Conservation (phyloP, 768 basidiomycete genomes). For the Crassisporium funariophilum region DNA sequence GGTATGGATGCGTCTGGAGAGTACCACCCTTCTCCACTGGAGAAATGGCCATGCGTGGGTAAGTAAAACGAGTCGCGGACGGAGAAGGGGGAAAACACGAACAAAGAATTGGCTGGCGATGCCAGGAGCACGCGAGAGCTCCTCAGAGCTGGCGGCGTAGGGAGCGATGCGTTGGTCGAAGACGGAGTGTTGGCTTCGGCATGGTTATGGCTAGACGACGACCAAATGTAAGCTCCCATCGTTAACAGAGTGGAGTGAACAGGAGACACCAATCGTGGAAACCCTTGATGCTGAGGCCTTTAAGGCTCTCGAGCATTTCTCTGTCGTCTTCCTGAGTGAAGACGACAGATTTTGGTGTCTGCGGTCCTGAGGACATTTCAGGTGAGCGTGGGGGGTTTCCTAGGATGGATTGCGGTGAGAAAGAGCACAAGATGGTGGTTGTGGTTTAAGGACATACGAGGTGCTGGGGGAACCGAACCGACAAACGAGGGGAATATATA, state of each 20-base stretch:
- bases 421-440: conserved; percentile 1
- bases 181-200: conserved; percentile 25
- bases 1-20: conserved; percentile 26
- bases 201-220: conserved; percentile 18
- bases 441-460: conserved; percentile 10
- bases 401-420: conserved; percentile 12
- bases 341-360: conserved; percentile 15
- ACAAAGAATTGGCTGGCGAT: conserved; percentile 21
- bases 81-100: conserved; percentile 10
- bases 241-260: conserved; percentile 12
- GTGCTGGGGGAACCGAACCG: conserved; percentile 14
- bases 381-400: conserved; percentile 9
- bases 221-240: conserved; percentile 12
- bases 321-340: conserved; percentile 20
- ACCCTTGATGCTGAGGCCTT: conserved; percentile 29
- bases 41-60: conserved; percentile 11
- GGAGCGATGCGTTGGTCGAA: conserved; percentile 25
- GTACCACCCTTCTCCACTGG: conserved; percentile 20
- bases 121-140: conserved; percentile 25
- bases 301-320: conserved; percentile 30
- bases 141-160: conserved; percentile 28
- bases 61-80: conserved; percentile 12
- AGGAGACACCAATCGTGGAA: conserved; percentile 24
- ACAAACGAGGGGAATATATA: conserved; percentile 16
- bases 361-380: conserved; percentile 13